Evolutionary conservation across 2,329 filamentous ascomycete species (phyloP), one percentile per base, ranked within the genome.

Genomic region (Xylaria sp.): DNA sequence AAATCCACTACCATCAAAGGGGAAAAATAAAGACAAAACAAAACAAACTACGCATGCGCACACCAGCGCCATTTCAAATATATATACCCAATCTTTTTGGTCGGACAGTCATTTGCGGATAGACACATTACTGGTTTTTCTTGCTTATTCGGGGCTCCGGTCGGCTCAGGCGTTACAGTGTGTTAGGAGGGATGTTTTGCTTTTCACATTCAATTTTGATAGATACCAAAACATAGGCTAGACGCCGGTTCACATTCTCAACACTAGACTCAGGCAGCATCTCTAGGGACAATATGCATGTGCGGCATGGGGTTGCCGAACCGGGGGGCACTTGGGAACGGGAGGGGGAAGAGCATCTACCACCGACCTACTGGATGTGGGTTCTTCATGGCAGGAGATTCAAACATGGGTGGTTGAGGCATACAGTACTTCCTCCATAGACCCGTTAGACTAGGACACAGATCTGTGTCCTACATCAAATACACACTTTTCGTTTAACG

Each of bases 191-290:
- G 8, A 13, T 37, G 7, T 48, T 48, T 53, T 38, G 4, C 13
- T 10, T 49, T 51, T 25, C 2, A 17, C 43, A 46, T 35, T 35
- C 44, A 40, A 13, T 47, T 35, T 54, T 56, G 27, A 55, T 52
- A 60, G 52, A 56, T 62, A 60, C 57, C 56, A 57, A 48, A 23
- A 60, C 57, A 35, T 49, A 49, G 38, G 60, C 60, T 62, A 54
- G 60, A 62, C 44, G 49, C 55, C 54, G 44, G 43, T 48, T 54
- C 43, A 19, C 29, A 58, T 58, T 62, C 48, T 49, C 25, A 21
- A 21, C 25, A 54, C 54, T 40, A 62, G 59, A 58, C 40, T 62
- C 35, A 49, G 52, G 35, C 21, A 53, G 47, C 54, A 62, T 54
- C 49, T 44, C 27, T 54, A 59, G 49, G 60, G 60, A 29, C 15